Percentiles rank a stretch among this genome's conserved stretches.
phyloP scores from a whole-genome alignment of 2,329 filamentous ascomycete genomes.

The Ambrosiella beaveri region DNA sequence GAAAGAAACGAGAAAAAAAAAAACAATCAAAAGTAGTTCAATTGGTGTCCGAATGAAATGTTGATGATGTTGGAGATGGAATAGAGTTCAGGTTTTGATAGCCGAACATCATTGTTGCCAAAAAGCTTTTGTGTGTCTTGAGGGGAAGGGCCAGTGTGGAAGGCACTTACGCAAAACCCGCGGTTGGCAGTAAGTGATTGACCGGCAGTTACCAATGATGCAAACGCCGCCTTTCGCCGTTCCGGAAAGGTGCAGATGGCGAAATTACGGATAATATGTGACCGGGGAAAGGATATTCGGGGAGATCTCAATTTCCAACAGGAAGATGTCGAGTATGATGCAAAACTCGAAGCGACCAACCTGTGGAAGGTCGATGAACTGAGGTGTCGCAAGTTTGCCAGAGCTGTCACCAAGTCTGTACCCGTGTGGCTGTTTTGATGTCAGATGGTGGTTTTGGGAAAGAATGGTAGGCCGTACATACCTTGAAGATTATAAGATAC shows the following conservation, averaged over 20 bases:
- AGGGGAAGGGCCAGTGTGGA: background rate
- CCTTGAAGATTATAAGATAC: no score
- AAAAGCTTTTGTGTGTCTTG: background rate
- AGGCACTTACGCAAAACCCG: background rate
- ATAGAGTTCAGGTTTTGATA: background rate
- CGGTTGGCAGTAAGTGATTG: background rate
- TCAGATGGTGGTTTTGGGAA: no score
- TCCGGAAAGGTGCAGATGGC: background rate
- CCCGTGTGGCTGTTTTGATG: no score
- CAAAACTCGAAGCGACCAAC: no score
- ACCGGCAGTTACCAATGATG: background rate
- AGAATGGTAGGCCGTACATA: no score
- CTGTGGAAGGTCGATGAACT: no score
- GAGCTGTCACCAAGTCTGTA: no score
- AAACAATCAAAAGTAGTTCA: background rate
- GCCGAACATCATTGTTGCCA: background rate
- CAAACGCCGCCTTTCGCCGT: background rate
- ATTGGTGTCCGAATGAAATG: background rate
- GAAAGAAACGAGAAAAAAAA: background rate
- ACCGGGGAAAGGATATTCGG: background rate
- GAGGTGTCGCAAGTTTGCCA: no score
- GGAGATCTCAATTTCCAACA: no score
- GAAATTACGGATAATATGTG: background rate
- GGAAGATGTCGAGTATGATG: no score
- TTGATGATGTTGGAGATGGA: background rate